These are phyloP conservation scores for Amoebophrya sp. DNA, from an alignment of 169 alveolate species.

Conservation along the genomic window DNA sequence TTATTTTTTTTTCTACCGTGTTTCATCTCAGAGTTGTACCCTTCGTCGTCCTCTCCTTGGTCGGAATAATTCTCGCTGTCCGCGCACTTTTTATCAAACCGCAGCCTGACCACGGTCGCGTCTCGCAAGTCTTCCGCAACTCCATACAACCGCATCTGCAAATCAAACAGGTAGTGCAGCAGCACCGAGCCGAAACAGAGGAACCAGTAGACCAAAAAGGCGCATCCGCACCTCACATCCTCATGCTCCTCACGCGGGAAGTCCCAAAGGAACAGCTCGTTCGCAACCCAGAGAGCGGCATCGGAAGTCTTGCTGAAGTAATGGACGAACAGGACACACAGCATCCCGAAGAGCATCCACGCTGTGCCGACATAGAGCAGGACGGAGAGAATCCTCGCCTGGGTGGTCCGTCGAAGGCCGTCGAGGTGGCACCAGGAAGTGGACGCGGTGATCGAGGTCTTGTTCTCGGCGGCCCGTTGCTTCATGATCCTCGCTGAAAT, in stretches of 20 bases:
- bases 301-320: background rate
- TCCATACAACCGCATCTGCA: background rate
- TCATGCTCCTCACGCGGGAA: background rate
- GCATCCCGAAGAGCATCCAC: background rate
- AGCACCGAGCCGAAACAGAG: background rate
- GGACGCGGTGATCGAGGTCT: too few relatives aligned
- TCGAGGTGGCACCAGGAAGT: too few relatives aligned
- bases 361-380: background rate
- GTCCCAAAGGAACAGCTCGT: background rate
- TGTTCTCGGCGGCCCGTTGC: too few relatives aligned
- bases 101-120: too few relatives aligned
- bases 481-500: too few relatives aligned
- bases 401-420: background rate
- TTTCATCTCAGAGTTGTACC: too few relatives aligned
- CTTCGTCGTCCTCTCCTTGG: too few relatives aligned
- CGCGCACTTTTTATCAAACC: too few relatives aligned
- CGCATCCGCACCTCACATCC: background rate
- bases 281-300: background rate
- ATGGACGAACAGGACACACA: background rate
- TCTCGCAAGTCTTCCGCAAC: too few relatives aligned
- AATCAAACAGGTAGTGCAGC: background rate
- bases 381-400: background rate
- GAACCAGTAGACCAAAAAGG: background rate
- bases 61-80: too few relatives aligned
- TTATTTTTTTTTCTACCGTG: too few relatives aligned